Base-by-base conservation (phyloP, 106 monocot genomes). In the Xerophyta viscosa region DNA sequence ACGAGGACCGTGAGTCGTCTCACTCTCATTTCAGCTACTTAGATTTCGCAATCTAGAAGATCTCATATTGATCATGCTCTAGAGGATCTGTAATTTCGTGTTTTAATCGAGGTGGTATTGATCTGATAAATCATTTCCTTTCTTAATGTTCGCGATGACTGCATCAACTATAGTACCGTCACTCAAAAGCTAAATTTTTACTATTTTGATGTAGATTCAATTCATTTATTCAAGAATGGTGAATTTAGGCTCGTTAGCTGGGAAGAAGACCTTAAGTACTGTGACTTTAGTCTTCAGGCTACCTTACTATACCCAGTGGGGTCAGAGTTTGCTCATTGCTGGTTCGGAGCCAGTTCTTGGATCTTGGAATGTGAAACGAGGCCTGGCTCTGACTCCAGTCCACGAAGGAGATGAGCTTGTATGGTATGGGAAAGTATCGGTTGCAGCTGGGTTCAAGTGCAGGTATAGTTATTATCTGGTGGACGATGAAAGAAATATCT, bases 291-390 rank as follows among this genome's bases (percentile, higher is more conserved):
- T 71, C 24, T 87, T 92, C 71, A 83, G 64, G 46, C 28, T 87
- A 20, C 92, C 92, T 22, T 92, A 92, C 14, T 83, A 71, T 61
- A 92, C 92, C 4, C 73, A 77, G 6, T 92, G 92, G 92, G 92
- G 92, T 0, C 92, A 92, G 62, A 83, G 73, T 58, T 58, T 92
- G 47, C 48, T 83, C 24, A 58, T 92, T 41, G 79, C 83, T 3
- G 92, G 92, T 20, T 87, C 87, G 2, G 65, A 79, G 13, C 71
- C 79, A 25, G 33, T 66, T 1, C 71, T 92, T 29, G 92, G 92
- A 49, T 65, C 73, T 19, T 71, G 92, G 74, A 77, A 83, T 66
- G 76, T 87, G 55, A 92, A 87, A 46, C 66, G 63, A 52, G 92
- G 79, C 15, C 15, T 87, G 15, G 44, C 64, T 27, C 52, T 92